These are phyloP conservation scores for Colletotrichum sublineola DNA, from an alignment of 2,329 filamentous ascomycete genomes.

Conservation along the genomic window DNA sequence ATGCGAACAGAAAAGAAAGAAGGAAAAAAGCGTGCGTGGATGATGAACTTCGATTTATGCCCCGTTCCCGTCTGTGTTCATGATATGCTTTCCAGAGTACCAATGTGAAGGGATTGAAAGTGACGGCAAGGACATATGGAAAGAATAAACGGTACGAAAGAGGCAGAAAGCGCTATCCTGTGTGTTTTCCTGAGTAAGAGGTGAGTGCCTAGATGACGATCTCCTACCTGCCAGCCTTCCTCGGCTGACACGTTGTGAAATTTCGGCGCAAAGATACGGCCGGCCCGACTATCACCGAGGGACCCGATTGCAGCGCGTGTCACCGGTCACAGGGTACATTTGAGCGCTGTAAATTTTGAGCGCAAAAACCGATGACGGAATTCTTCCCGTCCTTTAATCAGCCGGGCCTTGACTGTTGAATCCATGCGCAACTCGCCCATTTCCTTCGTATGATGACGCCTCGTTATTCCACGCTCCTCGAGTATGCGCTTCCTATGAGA, in stretches of 20 bases:
- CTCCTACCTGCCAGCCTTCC: background rate
- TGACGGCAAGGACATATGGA: background rate
- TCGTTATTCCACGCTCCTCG: conserved; percentile 16
- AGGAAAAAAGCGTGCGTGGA: background rate
- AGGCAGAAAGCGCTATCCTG: background rate
- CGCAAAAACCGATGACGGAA: conserved; percentile 36
- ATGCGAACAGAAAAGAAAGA: background rate
- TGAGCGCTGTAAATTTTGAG: conserved; percentile 33
- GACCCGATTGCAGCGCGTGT: conserved; percentile 2
- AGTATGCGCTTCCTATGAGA: conserved; percentile 42
- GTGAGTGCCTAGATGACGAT: background rate
- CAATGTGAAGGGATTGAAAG: background rate
- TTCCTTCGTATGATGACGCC: conserved; percentile 37
- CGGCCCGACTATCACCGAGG: conserved; percentile 40
- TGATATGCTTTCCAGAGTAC: background rate
- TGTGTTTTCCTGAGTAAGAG: background rate
- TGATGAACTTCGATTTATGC: background rate
- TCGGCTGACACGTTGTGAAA: conserved; percentile 18
- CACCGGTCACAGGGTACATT: conserved; percentile 11
- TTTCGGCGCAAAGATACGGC: conserved; percentile 17
- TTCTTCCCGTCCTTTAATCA: conserved; percentile 5
- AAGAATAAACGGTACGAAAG: background rate
- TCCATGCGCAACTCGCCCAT: conserved; percentile 22
- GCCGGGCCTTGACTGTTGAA: conserved; percentile 10
- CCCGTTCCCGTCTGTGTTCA: background rate